Base-by-base conservation (phyloP, 1,284 basidiomycete genomes). In the Ustilago trichophora region DNA sequence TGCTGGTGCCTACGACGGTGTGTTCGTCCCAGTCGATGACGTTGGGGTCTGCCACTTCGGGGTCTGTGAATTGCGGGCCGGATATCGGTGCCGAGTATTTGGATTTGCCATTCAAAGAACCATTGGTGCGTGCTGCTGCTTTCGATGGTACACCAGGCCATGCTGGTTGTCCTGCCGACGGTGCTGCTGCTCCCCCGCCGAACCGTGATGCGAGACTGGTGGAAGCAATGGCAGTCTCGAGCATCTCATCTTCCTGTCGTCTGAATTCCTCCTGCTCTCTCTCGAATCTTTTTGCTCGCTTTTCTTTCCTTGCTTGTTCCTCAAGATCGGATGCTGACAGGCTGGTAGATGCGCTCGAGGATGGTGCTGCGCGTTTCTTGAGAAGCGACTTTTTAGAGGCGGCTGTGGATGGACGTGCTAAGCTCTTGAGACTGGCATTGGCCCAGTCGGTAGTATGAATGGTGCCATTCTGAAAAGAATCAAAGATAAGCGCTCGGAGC, bases 1-100 rank as follows among this genome's bases (percentile, higher is more conserved):
- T 87, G 45, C 87, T 91, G 22, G 90, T 93, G 48, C 96, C 96
- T 43, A 96, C 91, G 75, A 99, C 97, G 4, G 94, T 97, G 82
- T 90, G 86, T 50, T 88, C 88, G 84, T 98, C 95, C 96, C 96
- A 98, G 82, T 96, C 91, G 55, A 94, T 90, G 10, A 96, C 93
- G 76, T 95, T 80, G 21, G 73, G 68, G 38, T 75, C 68, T 16
- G 72, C 64, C 4, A 44, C 59, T 55, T 66, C 54, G 25, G 51
- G 49, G 24, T 64, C 66, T 36, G 56, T 55, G 24, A 66, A 51
- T 13, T 32, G 26, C 8, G 49, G 37, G 5, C 34, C 34, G 7
- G 34, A 13, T 38, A 44, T 33, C 33, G 51, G 36, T 35, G 58
- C 36, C 22, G 36, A 32, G 42, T 41, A 54, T 19, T 37, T 55